phyloP scores from a whole-genome alignment of 139 green algal genomes.

The Marvania coccoides region DNA sequence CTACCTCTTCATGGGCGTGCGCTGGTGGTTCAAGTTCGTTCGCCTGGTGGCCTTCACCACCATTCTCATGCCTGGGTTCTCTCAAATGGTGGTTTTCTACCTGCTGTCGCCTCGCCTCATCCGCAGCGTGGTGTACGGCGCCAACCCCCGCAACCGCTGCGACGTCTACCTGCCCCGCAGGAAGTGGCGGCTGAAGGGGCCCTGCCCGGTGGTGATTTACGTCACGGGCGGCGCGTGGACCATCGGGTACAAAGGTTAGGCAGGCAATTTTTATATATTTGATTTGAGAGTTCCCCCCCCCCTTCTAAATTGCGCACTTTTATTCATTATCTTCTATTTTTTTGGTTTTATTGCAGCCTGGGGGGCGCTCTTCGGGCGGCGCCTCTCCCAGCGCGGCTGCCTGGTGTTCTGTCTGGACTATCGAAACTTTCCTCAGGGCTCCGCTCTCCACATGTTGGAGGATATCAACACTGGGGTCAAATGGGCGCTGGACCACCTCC shows the following conservation, averaged over 20 bases:
- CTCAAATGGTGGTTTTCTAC: conserved; percentile 68
- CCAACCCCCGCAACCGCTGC: conserved; percentile 63
- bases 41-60: conserved; percentile 39
- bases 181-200: conserved; percentile 4
- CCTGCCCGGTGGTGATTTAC: conserved; percentile 75
- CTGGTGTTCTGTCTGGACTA: conserved; percentile 91
- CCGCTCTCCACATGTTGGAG: conserved; percentile 77
- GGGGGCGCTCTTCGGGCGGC: conserved; percentile 76
- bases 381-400: conserved; percentile 71
- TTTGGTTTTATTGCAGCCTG: conserved; percentile 72
- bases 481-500: conserved; percentile 69
- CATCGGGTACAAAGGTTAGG: conserved; percentile 79
- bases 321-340: no score
- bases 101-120: conserved; percentile 56
- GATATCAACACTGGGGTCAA: conserved; percentile 83
- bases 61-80: conserved; percentile 53
- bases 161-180: conserved; percentile 73
- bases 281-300: no score
- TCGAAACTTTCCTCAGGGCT: conserved; percentile 89
- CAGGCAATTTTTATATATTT: no score
- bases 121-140: conserved; percentile 65
- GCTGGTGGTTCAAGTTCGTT: conserved; percentile 36
- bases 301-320: no score
- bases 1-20: conserved; percentile 9
- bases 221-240: conserved; percentile 88